Conservation (phyloP, 1,284 basidiomycete genomes). For the Ceratobasidium papillatum region DNA sequence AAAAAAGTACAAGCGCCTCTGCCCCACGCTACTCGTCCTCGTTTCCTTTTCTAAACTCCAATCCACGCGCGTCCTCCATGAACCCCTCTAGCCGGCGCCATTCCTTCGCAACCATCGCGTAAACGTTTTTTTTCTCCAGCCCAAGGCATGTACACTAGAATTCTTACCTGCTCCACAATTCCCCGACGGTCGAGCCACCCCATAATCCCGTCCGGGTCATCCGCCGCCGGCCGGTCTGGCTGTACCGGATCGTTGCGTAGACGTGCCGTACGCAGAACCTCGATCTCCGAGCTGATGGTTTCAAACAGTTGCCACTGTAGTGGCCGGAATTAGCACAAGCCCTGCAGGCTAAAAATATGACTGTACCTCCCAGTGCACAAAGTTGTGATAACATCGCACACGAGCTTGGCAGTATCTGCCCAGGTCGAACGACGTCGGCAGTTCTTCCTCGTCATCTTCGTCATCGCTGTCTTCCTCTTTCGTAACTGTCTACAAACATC, state of each 20-base stretch:
- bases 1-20: neutral
- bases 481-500: constrained; percentile 38
- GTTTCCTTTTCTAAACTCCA: constrained; percentile 22
- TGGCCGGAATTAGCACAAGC: constrained; percentile 31
- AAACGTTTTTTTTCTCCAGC: neutral
- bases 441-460: constrained; percentile 39
- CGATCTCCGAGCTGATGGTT: constrained; percentile 43
- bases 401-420: constrained; percentile 80
- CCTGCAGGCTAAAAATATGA: constrained; percentile 42
- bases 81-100: constrained; percentile 34
- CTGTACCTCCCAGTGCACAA: constrained; percentile 86
- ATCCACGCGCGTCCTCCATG: constrained; percentile 35
- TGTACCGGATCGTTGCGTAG: constrained; percentile 32
- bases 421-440: constrained; percentile 57
- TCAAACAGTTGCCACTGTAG: constrained; percentile 44
- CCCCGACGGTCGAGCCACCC: constrained; percentile 81
- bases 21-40: constrained; percentile 13
- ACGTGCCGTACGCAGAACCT: constrained; percentile 42
- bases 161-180: constrained; percentile 64
- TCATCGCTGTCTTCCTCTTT: constrained; percentile 53
- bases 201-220: constrained; percentile 76
- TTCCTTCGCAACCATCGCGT: constrained; percentile 28
- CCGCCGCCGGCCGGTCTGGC: constrained; percentile 23
- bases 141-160: constrained; percentile 19
- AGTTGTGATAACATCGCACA: constrained; percentile 73